Base-by-base conservation (phyloP, 225 moss, liverwort and hornwort genomes). In the Climacium dendroides region DNA sequence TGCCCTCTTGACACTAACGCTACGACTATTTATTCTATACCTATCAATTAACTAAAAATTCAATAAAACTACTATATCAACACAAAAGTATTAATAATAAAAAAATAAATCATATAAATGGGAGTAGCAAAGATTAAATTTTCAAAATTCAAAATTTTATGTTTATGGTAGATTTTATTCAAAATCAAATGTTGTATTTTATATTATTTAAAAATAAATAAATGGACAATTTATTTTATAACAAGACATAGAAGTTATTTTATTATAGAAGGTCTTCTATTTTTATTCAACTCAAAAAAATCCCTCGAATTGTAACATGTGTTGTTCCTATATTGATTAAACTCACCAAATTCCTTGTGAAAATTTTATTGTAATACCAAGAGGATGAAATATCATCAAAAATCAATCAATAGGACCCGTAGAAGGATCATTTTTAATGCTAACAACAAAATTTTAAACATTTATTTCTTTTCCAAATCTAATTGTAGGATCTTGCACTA, bases 21-120 rank as follows among this genome's bases (percentile, higher is more conserved):
- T 5, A 18, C 19, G 4, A 55, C 2, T 39, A 29, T 58, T 28
- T 19, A 58, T 28, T 19, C 3, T 0, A 0, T 58, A 58, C 28
- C 8, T 29, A 29, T 79, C 28, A 79, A 17, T 13, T 5, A 19
- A 28, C 5, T 28, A 5, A 58, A 58, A 58, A 39, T 19, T 28
- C 5, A 13, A 1, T 58, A 41, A 29, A 39, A 28, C 6, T 28
- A 41, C 6, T 58, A 35, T 26, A 7, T 39, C 1, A 1, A 58
- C 11, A 58, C 5, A 5, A 57, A 58, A 19, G 7, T 28, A 8
- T 11, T 57, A 7, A 15, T 57, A 39, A 10, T 57, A 0, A 57
- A 0, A 18, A 28, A 39, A 50, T 7, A 19, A 48, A 30, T 19
- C 0, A 47, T 30, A 12, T 19, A 48, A 73, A 73, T 1, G 1